A percentile compares a stretch with the other conserved stretches of the same genome.
phyloP scores from a whole-genome alignment of 306 rosid genomes.

The Morella rubra region DNA sequence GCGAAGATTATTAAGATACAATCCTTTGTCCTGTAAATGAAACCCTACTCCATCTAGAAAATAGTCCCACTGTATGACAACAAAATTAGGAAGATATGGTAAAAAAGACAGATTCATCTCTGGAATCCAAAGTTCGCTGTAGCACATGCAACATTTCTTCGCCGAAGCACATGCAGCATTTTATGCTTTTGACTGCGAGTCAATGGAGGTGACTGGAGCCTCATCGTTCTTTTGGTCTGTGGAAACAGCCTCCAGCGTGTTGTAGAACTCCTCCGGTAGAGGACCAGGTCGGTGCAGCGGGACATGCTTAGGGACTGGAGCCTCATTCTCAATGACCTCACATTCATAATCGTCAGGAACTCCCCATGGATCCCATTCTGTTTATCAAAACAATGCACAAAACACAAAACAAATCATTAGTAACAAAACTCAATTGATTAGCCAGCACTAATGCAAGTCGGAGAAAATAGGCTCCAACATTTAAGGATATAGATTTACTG shows the following conservation, averaged over 20 bases:
- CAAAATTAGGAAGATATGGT: slow-evolving; percentile 25
- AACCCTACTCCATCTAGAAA: slow-evolving; percentile 32
- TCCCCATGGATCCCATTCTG: slow-evolving; percentile 98
- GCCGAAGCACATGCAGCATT: slow-evolving; percentile 8
- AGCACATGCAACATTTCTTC: slow-evolving; percentile 25
- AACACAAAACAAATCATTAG: background rate
- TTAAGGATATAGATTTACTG: background rate
- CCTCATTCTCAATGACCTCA: slow-evolving; percentile 82
- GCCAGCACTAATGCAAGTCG: background rate
- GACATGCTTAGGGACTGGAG: slow-evolving; percentile 86
- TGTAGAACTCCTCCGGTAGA: slow-evolving; percentile 69
- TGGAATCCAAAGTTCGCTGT: slow-evolving; percentile 30
- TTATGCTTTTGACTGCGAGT: slow-evolving; percentile 51
- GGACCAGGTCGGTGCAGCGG: slow-evolving; percentile 84
- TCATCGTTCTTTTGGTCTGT: slow-evolving; percentile 35
- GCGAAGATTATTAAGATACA: slow-evolving; percentile 33
- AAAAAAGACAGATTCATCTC: slow-evolving; percentile 18
- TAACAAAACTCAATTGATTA: background rate
- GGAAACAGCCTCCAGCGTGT: slow-evolving; percentile 49
- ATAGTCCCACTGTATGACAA: slow-evolving; percentile 17
- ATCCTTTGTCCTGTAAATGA: slow-evolving; percentile 13
- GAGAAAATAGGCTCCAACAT: background rate
- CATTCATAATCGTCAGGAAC: slow-evolving; percentile 77
- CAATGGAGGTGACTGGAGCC: slow-evolving; percentile 37
- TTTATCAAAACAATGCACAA: slow-evolving; percentile 31